A percentile compares a stretch with the other conserved stretches of the same genome.
Conservation (phyloP, 2,329 filamentous ascomycete species). For the Claviceps digitariae region DNA sequence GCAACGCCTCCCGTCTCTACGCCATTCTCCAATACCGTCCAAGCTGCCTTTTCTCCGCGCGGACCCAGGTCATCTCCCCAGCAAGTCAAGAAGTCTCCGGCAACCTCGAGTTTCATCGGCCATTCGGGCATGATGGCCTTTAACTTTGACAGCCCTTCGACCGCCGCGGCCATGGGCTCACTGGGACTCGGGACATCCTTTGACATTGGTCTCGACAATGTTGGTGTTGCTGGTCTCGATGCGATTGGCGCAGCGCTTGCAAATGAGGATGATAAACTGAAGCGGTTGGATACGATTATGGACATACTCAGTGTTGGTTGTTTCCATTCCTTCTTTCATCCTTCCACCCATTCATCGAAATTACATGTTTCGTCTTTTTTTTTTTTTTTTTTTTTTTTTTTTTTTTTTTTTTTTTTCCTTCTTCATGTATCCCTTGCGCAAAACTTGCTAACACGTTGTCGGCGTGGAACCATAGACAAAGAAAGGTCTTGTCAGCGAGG, state of each 20-base stretch:
- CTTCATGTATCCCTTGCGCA: background rate
- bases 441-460: background rate
- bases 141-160: constrained; percentile 52
- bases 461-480: constrained; percentile 18
- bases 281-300: constrained; percentile 39
- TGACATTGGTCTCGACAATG: constrained; percentile 39
- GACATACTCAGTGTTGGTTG: constrained; percentile 33
- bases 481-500: constrained; percentile 57
- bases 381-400: background rate
- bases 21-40: constrained; percentile 45
- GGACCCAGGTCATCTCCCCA: constrained; percentile 48
- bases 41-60: constrained; percentile 45
- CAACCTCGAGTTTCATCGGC: constrained; percentile 35
- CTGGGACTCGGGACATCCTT: constrained; percentile 35
- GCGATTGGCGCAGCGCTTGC: constrained; percentile 24
- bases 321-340: too few relatives aligned
- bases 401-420: background rate
- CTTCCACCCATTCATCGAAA: background rate
- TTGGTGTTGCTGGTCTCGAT: constrained; percentile 34
- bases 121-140: constrained; percentile 32
- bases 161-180: constrained; percentile 46
- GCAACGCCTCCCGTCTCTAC: constrained; percentile 55
- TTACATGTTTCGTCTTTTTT: background rate
- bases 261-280: constrained; percentile 40
- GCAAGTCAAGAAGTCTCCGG: constrained; percentile 50